A percentile compares a stretch with the other conserved stretches of the same genome.
Conservation (phyloP, 1,139 yeast species). For the Sugiyamaella castrensis region DNA sequence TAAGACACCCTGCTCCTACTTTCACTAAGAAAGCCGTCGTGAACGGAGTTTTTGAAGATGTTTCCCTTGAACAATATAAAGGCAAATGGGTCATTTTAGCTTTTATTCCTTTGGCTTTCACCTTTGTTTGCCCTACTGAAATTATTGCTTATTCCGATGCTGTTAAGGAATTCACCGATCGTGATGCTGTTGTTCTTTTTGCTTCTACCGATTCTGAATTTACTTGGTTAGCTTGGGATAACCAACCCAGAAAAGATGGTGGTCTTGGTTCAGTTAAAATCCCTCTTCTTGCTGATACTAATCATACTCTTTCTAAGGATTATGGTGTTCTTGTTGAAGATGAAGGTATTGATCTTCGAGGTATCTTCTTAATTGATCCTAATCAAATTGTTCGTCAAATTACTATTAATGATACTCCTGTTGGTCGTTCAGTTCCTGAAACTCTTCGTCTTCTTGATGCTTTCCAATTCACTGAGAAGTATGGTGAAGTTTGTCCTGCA, state of each 20-base stretch:
- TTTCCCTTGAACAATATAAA: conserved; percentile 89
- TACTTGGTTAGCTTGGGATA: conserved; percentile 97
- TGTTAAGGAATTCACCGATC: conserved; percentile 79
- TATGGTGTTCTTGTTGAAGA: conserved; percentile 97
- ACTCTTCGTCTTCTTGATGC: conserved; percentile 96
- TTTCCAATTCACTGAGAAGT: conserved; percentile 96
- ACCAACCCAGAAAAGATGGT: conserved; percentile 94
- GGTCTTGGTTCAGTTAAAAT: conserved; percentile 94
- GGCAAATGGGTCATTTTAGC: conserved; percentile 98
- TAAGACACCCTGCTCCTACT: conserved; percentile 93
- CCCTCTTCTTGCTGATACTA: conserved; percentile 94
- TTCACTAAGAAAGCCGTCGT: conserved; percentile 96
- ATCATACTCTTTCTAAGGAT: conserved; percentile 90
- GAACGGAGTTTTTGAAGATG: conserved; percentile 92
- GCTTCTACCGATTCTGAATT: conserved; percentile 99
- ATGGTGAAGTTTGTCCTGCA: conserved; percentile 99
- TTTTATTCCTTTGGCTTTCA: conserved; percentile 97
- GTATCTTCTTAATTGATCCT: conserved; percentile 96
- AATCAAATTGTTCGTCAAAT: conserved; percentile 90
- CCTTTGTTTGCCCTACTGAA: conserved; percentile 98
- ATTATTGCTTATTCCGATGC: conserved; percentile 98
- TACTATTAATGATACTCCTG: conserved; percentile 97
- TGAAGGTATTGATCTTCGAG: conserved; percentile 95
- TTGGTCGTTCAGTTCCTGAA: conserved; percentile 98
- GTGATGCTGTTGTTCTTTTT: conserved; percentile 84